Evolutionary conservation across 352 stramenopile species (phyloP).

Genomic region (Phytophthora rubi): DNA sequence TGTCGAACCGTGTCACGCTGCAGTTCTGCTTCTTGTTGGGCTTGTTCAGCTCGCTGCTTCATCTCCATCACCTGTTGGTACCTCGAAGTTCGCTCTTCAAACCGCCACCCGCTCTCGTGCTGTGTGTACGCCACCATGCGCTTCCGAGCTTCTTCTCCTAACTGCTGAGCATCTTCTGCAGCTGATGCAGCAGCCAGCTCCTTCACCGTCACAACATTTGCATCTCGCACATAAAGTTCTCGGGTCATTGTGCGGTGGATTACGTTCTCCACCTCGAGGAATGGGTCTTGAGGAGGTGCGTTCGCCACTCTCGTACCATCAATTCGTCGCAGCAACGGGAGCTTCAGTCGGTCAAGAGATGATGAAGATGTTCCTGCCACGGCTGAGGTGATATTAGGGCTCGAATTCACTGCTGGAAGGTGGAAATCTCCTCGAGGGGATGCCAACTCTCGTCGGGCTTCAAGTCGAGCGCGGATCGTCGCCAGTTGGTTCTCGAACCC

Average conservation of each 20-base stretch:
- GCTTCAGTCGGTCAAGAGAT: slow-evolving; percentile 25
- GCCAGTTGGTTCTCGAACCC: slow-evolving; percentile 51
- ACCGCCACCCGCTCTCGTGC: slow-evolving; percentile 64
- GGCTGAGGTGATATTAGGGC: not conserved
- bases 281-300: slow-evolving; percentile 23
- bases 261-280: slow-evolving; percentile 49
- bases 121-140: slow-evolving; percentile 64
- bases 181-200: slow-evolving; percentile 39
- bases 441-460: slow-evolving; percentile 25
- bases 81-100: slow-evolving; percentile 61
- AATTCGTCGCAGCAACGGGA: slow-evolving; percentile 47
- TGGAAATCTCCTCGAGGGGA: not conserved
- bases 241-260: slow-evolving; percentile 37
- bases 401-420: slow-evolving; percentile 26
- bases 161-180: slow-evolving; percentile 52
- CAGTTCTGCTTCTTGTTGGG: slow-evolving; percentile 50
- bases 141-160: slow-evolving; percentile 67
- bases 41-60: slow-evolving; percentile 55
- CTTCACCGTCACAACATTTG: slow-evolving; percentile 27
- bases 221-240: slow-evolving; percentile 41
- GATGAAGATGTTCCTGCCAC: not conserved
- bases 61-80: slow-evolving; percentile 63
- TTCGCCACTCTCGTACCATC: slow-evolving; percentile 20
- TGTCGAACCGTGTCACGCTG: slow-evolving; percentile 35
- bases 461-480: slow-evolving; percentile 48